These are phyloP conservation scores for Candida koratica DNA, from an alignment of 805 yeast genomes.

Conservation along the genomic window DNA sequence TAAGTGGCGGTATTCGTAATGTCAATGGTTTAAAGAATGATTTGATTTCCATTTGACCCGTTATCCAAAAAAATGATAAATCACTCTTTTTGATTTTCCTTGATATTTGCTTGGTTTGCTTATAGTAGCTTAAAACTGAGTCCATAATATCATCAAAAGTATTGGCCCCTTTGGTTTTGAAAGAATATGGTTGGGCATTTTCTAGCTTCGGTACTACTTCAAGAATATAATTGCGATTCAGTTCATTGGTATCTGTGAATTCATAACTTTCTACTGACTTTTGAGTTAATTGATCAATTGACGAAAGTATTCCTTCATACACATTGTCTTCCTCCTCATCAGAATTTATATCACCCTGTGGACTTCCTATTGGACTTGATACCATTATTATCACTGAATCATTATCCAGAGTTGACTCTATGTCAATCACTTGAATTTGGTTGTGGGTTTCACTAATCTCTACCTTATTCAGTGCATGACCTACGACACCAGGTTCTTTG, in stretches of 20 bases:
- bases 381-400: not conserved
- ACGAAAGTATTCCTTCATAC: slow-evolving; percentile 3
- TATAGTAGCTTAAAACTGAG: slow-evolving; percentile 17
- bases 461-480: not conserved
- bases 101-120: slow-evolving; percentile 8
- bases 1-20: slow-evolving; percentile 30
- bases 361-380: not conserved
- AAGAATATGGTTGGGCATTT: slow-evolving; percentile 13
- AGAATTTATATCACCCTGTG: not conserved
- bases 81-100: slow-evolving; percentile 11
- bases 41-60: slow-evolving; percentile 36
- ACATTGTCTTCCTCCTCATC: not conserved
- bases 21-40: slow-evolving; percentile 39
- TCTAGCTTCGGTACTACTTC: slow-evolving; percentile 27
- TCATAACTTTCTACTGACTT: slow-evolving; percentile 14
- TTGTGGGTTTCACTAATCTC: not conserved
- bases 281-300: slow-evolving; percentile 5
- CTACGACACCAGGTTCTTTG: slow-evolving; percentile 1
- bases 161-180: slow-evolving; percentile 28
- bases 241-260: slow-evolving; percentile 24
- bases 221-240: slow-evolving; percentile 26
- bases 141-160: slow-evolving; percentile 21
- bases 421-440: not conserved
- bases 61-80: slow-evolving; percentile 34
- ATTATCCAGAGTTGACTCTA: not conserved